Percentiles rank a stretch among this genome's conserved stretches.
These are phyloP conservation scores for Arthrinium phaeospermum DNA, from an alignment of 2,329 filamentous ascomycete species.

Conservation along the genomic window DNA sequence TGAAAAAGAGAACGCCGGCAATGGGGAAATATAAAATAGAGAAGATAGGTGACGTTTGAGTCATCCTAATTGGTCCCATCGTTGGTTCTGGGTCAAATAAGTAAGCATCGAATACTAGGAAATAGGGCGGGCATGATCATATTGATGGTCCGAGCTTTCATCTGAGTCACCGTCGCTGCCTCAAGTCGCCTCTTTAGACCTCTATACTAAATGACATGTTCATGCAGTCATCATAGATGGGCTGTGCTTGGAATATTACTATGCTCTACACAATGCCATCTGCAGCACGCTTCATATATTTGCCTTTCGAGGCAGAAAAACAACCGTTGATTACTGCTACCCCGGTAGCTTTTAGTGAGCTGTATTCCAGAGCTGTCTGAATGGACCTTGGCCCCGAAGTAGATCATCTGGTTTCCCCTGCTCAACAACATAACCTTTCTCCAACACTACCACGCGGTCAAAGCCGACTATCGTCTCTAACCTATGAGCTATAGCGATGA, in stretches of 20 bases:
- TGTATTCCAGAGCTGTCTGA: constrained; percentile 18
- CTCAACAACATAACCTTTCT: constrained; percentile 54
- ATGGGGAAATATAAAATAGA: not conserved
- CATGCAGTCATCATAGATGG: too few species aligned
- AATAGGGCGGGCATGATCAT: not conserved
- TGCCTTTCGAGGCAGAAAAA: too few species aligned
- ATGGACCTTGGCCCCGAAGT: constrained; percentile 16
- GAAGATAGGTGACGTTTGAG: not conserved
- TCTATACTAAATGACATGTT: not conserved
- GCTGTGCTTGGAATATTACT: not conserved
- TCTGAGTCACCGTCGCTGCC: not conserved
- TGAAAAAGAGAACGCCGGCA: not conserved
- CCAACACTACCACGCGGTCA: constrained; percentile 57
- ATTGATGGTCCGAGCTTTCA: constrained; percentile 5
- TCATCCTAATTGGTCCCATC: not conserved
- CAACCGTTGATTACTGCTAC: too few species aligned
- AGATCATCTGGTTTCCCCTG: constrained; percentile 27
- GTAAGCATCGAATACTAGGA: not conserved
- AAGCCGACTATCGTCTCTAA: constrained; percentile 50
- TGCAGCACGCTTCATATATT: too few species aligned
- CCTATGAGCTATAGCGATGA: constrained; percentile 43
- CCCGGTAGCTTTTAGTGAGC: not conserved
- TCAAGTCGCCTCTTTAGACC: too few species aligned
- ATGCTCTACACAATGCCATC: not conserved
- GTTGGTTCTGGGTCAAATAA: not conserved